These are phyloP conservation scores for Penicillium sp. DNA, from an alignment of 2,329 filamentous ascomycete species.

Conservation along the genomic window DNA sequence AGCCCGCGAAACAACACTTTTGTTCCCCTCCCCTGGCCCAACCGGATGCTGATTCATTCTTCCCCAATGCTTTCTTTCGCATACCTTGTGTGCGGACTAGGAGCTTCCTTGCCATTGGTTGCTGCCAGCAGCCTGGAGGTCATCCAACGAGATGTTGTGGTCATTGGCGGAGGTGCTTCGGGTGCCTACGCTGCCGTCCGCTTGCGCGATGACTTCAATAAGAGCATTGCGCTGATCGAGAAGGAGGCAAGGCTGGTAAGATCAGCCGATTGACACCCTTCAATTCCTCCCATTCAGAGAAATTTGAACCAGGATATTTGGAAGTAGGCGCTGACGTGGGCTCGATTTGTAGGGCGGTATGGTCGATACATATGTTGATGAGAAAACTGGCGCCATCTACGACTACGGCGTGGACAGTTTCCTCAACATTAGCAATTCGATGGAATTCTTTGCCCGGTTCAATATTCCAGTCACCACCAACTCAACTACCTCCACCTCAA, in stretches of 20 bases:
- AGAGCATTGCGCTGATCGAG: slow-evolving; percentile 24
- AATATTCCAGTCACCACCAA: slow-evolving; percentile 10
- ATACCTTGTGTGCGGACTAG: neutral
- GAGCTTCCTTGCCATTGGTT: neutral
- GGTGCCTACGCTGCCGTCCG: slow-evolving; percentile 27
- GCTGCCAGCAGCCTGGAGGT: slow-evolving; percentile 5
- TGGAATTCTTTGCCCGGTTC: slow-evolving; percentile 22
- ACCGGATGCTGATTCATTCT: neutral
- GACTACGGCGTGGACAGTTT: slow-evolving; percentile 24
- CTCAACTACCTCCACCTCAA: neutral
- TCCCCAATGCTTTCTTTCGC: neutral
- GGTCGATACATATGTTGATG: slow-evolving; percentile 23
- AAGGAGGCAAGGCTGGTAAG: slow-evolving; percentile 20
- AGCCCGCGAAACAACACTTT: neutral
- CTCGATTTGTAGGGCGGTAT: slow-evolving; percentile 20
- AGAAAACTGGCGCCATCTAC: slow-evolving; percentile 11
- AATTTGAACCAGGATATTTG: neutral
- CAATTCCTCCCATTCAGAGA: neutral
- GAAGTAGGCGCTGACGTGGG: neutral
- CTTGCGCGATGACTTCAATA: slow-evolving; percentile 20
- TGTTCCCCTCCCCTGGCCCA: neutral
- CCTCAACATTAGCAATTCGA: slow-evolving; percentile 15
- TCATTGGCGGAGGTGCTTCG: slow-evolving; percentile 26
- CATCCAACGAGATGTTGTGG: slow-evolving; percentile 20
- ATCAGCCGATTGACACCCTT: neutral